These are phyloP conservation scores for Mycena venus DNA, from an alignment of 768 basidiomycete genomes.

Conservation along the genomic window DNA sequence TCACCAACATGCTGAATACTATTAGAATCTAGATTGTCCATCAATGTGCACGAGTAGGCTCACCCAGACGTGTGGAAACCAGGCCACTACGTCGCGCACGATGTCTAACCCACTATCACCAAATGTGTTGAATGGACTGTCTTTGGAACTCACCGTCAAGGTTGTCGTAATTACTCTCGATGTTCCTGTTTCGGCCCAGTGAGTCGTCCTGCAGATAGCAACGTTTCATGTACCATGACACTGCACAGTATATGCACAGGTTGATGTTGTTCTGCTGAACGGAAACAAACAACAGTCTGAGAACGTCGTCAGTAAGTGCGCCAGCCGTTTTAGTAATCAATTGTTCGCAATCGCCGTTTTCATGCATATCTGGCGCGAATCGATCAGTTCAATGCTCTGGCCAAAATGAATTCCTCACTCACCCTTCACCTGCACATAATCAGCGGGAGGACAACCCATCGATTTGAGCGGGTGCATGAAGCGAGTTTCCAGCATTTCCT, in stretches of 20 bases:
- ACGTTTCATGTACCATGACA: neutral
- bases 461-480: neutral
- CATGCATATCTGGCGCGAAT: neutral
- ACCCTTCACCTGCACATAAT: neutral
- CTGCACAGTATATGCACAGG: neutral
- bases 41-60: neutral
- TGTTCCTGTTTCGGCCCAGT: neutral
- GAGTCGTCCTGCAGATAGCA: conserved; percentile 2
- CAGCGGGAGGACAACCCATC: neutral
- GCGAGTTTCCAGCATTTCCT: neutral
- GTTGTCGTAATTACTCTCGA: neutral
- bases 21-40: neutral
- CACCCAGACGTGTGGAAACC: conserved; percentile 14
- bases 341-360: neutral
- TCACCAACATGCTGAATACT: neutral
- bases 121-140: neutral
- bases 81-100: neutral
- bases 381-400: neutral
- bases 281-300: conserved; percentile 7
- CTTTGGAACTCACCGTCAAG: neutral
- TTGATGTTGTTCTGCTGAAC: conserved; percentile 9
- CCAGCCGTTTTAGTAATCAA: conserved; percentile 1
- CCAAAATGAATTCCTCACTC: neutral
- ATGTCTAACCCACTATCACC: neutral
- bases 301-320: neutral